Evolutionary conservation across 257 asterid species (phyloP).

Genomic region (Gentiana straminea): DNA sequence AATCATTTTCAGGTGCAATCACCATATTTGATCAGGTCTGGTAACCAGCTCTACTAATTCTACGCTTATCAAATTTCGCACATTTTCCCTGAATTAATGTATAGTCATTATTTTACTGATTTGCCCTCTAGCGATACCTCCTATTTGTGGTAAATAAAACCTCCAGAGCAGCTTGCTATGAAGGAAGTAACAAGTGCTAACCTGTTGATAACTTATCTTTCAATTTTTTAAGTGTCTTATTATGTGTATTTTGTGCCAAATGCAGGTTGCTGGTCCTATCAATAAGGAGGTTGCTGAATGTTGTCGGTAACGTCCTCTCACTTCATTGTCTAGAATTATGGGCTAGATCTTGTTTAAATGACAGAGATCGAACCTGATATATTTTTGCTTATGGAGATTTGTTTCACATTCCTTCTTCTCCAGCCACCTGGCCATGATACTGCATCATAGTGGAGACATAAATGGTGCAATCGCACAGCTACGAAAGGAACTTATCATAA

Average conservation of each 20-base stretch:
- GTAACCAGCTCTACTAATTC: neutral
- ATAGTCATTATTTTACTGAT: neutral
- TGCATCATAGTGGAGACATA: slow-evolving; percentile 99
- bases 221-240: too few relatives aligned
- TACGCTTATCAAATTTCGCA: neutral
- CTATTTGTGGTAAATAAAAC: neutral
- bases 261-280: slow-evolving; percentile 99
- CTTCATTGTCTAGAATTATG: neutral
- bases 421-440: slow-evolving; percentile 97
- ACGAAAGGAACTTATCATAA: slow-evolving; percentile 94
- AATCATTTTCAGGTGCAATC: slow-evolving; percentile 85
- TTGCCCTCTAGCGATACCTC: slow-evolving; percentile 1
- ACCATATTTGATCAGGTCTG: slow-evolving; percentile 86
- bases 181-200: too few relatives aligned
- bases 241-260: neutral
- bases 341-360: too few relatives aligned
- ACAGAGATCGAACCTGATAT: too few relatives aligned
- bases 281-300: slow-evolving; percentile 98
- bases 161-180: too few relatives aligned
- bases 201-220: too few relatives aligned
- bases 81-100: too few relatives aligned
- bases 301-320: slow-evolving; percentile 59
- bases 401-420: neutral
- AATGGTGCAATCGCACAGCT: slow-evolving; percentile 96
- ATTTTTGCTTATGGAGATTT: too few relatives aligned